A percentile compares a stretch with the other conserved stretches of the same genome.
Evolutionary conservation across 129 eudicot genomes (phyloP).

Genomic region (Lactuca saligna): DNA sequence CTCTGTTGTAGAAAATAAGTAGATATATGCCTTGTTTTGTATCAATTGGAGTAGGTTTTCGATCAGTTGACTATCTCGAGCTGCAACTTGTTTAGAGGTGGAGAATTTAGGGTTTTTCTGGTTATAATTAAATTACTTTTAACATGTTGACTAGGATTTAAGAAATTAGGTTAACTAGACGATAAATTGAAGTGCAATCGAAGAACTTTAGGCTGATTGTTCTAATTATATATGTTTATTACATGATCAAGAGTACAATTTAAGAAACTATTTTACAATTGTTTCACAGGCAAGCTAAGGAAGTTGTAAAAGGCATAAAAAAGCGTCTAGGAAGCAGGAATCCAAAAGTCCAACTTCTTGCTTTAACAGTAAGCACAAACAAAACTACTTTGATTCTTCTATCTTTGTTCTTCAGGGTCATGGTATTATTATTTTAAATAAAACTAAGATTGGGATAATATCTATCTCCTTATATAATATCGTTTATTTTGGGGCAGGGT

Average conservation of each 20-base stretch:
- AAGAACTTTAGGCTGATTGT: constrained; percentile 7
- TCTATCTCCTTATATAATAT: constrained; percentile 3
- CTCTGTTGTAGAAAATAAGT: not conserved
- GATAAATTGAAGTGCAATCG: constrained; percentile 15
- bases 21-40: not conserved
- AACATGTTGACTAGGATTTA: not conserved
- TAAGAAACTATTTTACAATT: constrained; percentile 14
- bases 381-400: not conserved
- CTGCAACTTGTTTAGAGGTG: not conserved
- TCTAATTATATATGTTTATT: constrained; percentile 6
- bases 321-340: constrained; percentile 86
- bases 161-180: constrained; percentile 17
- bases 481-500: constrained; percentile 23
- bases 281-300: constrained; percentile 78
- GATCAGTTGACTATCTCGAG: not conserved
- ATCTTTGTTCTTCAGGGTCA: constrained; percentile 9
- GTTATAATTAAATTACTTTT: not conserved
- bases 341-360: constrained; percentile 88
- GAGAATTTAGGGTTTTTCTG: constrained; percentile 16
- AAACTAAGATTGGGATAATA: constrained; percentile 2
- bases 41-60: constrained; percentile 13
- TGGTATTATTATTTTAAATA: constrained; percentile 7
- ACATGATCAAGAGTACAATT: constrained; percentile 22
- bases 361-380: constrained; percentile 62
- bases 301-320: constrained; percentile 83